phyloP scores from a whole-genome alignment of 2,329 filamentous ascomycete genomes.

The Salinomyces thailandicus region DNA sequence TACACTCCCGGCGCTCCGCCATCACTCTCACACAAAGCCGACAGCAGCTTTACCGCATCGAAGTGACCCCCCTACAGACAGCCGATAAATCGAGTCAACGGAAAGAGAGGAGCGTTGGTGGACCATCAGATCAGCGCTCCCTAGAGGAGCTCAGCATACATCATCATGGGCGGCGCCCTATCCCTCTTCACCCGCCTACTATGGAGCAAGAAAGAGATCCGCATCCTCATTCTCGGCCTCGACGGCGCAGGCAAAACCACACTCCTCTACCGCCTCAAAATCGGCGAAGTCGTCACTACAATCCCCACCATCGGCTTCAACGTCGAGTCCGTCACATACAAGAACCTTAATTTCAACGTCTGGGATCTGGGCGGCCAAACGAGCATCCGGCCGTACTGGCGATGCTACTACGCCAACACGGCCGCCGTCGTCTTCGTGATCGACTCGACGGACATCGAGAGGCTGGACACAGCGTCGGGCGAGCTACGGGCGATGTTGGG shows the following conservation, averaged over 20 bases:
- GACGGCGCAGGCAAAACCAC: conserved; percentile 99
- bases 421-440: conserved; percentile 98
- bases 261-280: conserved; percentile 86
- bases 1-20: no score
- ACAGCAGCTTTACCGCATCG: no score
- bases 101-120: no score
- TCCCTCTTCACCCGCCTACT: conserved; percentile 57
- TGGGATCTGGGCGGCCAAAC: conserved; percentile 98
- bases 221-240: conserved; percentile 62
- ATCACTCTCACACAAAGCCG: no score
- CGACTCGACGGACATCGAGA: conserved; percentile 94
- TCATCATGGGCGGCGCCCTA: conserved; percentile 50
- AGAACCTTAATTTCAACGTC: conserved; percentile 97
- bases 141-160: no score
- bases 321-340: conserved; percentile 96
- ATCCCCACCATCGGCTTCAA: conserved; percentile 99
- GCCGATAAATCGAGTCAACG: no score
- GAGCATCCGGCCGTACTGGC: conserved; percentile 97
- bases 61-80: no score
- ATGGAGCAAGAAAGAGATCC: conserved; percentile 94
- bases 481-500: conserved; percentile 92
- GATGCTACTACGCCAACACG: conserved; percentile 98
- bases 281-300: conserved; percentile 96
- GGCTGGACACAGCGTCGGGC: conserved; percentile 82
- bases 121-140: no score